Evolutionary conservation across 2,329 filamentous ascomycete species (phyloP).

Genomic region (Colletotrichum gigasporum): DNA sequence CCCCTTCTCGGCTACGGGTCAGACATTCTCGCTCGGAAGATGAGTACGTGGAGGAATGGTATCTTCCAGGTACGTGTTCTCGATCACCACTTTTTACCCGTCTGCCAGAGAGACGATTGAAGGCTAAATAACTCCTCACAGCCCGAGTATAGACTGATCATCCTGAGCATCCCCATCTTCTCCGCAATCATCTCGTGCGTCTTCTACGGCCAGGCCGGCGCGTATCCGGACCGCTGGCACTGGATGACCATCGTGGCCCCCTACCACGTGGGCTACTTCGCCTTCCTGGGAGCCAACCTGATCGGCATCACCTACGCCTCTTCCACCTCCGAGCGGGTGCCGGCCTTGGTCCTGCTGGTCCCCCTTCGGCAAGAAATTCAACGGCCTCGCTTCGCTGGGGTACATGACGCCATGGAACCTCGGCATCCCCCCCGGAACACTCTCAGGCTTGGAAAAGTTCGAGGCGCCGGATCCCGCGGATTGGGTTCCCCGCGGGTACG

Average conservation of each 20-base stretch:
- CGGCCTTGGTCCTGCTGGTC: constrained; percentile 55
- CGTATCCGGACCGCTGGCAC: constrained; percentile 39
- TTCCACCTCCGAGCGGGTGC: constrained; percentile 46
- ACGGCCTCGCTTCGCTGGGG: constrained; percentile 45
- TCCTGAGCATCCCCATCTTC: constrained; percentile 45
- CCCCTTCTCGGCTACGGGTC: constrained; percentile 35
- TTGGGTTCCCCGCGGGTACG: constrained; percentile 40
- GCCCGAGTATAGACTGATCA: constrained; percentile 49
- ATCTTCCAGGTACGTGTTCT: background rate
- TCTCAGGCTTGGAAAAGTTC: constrained; percentile 39
- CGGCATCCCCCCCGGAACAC: constrained; percentile 41
- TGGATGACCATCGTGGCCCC: constrained; percentile 34
- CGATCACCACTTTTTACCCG: background rate
- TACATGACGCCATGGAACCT: constrained; percentile 48
- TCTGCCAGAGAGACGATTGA: constrained; percentile 45
- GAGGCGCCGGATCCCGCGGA: constrained; percentile 42
- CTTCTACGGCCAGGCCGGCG: constrained; percentile 47
- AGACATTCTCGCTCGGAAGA: constrained; percentile 25
- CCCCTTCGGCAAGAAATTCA: constrained; percentile 56
- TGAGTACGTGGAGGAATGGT: background rate
- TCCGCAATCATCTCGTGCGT: constrained; percentile 47
- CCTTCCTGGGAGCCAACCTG: constrained; percentile 38
- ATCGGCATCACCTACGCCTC: constrained; percentile 40
- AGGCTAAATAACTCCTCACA: constrained; percentile 35
- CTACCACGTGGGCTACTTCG: constrained; percentile 34